Base-by-base conservation (phyloP, 768 basidiomycete genomes). In the Zangia roseola region DNA sequence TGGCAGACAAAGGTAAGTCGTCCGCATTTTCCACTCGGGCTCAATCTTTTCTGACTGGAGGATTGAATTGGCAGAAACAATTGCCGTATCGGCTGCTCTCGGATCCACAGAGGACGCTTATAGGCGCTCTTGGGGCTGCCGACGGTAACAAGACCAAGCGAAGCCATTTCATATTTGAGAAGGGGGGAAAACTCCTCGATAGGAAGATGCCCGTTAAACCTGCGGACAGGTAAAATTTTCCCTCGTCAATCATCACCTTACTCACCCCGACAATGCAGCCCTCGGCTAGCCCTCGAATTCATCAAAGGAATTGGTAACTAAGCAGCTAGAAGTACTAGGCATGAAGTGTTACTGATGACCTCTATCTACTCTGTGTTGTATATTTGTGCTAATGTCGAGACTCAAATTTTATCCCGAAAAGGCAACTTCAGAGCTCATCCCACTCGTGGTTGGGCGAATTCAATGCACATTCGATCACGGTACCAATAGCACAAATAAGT, bases 81-180 rank as follows among this genome's bases (percentile, higher is more conserved):
- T 79, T 97, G 20, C 90, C 86, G 14, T 98, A 92, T 64, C 80
- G 86, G 4, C 74, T 97, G 1, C 76, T 98, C 25, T 95, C 91
- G 6, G 94, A 98, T 65, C 91, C 86, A n/a, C 82, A 92, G 64
- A 81, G 85, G 40, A 65, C 75, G 20, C 75, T 97, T 25, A 90
- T 97, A 56, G 76, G 78, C 28, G 87, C 83, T 3, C 77, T 98
- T 23, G 94, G 94, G 14, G 91, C 91, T 13, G 84, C 78, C 0
- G 81, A 80, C 30, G 84, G 84, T 9, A 88, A 85, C 30, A 89
- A 82, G 73, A 91, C 91, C 44, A 91, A 90, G 71, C 82, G 94
- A 13, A 93, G 90, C 55, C 93, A 95, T 68, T 97, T 95, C 68
- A 81, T 97, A 57, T 95, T 97, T 58, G 89, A 83, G 57, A 88